Base-by-base conservation (phyloP, 371 early-diverging fungal genomes). In the Parasitella parasitica region DNA sequence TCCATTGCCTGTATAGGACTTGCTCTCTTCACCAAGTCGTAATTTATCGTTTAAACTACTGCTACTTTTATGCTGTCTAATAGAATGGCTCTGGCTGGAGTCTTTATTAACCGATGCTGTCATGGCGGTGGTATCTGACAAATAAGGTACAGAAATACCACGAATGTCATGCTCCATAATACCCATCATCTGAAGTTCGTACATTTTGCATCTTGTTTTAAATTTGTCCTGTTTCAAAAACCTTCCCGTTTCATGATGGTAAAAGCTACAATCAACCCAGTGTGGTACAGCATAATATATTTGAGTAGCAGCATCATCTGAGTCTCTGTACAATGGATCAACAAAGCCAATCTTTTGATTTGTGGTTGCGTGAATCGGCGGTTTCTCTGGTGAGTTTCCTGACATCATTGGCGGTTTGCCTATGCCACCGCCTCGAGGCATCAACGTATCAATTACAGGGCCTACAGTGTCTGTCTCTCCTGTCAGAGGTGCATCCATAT, bases 251-350 rank as follows among this genome's bases (percentile, higher is more conserved):
- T 88, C 73, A 57, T 80, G 74, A 64, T 84, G 85, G 76, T 89
- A 96, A 66, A 94, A 97, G 56, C 93, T 94, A 55, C 90, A 89
- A 57, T 95, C 96, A 15, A 97, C 81, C 98, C 98, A 97, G 67
- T 93, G 89, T 0, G 98, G 97, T 28, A 94, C 87, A 54, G 87
- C 85, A 68, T 87, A 94, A 61, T 90, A 89, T 2, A 61, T 70
- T 32, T 80, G 70, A 0, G 76, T 83, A 9, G 76, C 59, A 16
- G 62, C 67, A 5, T 66, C 59, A 11, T 69, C 28, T 3, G 76
- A 78, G 28, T 86, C 86, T 38, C 78, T 72, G 50, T 87, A 83
- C 3, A 87, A 51, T 12, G 89, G 89, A 57, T 85, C 86, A 41
- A 83, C 72, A 52, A 70, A 73, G 27, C 82, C 86, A 50, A 50